Conservation (phyloP, 768 basidiomycete species). For the Russula virescens region DNA sequence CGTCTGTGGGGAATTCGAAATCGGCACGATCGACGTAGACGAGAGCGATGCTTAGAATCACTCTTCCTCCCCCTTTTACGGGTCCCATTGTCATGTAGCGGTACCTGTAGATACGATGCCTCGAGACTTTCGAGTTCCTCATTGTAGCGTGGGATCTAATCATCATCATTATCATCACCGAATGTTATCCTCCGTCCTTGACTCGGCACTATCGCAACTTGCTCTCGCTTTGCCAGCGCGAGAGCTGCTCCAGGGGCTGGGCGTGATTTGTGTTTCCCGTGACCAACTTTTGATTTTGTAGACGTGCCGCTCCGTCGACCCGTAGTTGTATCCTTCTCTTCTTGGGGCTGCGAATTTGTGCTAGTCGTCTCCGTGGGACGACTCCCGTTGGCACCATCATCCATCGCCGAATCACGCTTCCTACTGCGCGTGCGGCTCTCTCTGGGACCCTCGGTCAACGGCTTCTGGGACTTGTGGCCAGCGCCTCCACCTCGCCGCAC, state of each 20-base stretch:
- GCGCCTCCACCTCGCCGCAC: slow-evolving; percentile 68
- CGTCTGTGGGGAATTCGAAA: slow-evolving; percentile 85
- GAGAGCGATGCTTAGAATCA: slow-evolving; percentile 8
- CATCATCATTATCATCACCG: slow-evolving; percentile 29
- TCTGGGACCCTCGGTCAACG: neutral
- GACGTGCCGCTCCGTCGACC: neutral
- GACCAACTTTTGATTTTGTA: neutral
- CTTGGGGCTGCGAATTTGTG: neutral
- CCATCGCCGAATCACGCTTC: neutral
- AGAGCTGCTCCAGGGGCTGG: slow-evolving; percentile 76
- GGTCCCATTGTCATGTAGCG: slow-evolving; percentile 4
- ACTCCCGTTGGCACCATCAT: neutral
- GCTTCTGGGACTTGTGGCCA: slow-evolving; percentile 4
- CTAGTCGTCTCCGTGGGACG: neutral
- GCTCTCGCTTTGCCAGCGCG: slow-evolving; percentile 70
- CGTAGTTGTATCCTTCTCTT: neutral
- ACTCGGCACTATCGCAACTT: slow-evolving; percentile 63
- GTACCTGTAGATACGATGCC: neutral
- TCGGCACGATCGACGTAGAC: slow-evolving; percentile 60
- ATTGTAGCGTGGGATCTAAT: slow-evolving; percentile 17
- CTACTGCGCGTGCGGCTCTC: neutral
- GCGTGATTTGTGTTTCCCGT: slow-evolving; percentile 30
- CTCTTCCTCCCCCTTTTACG: neutral
- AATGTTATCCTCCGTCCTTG: slow-evolving; percentile 72
- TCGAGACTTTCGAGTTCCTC: neutral